Evolutionary conservation across 148 eudicot species (phyloP).

Genomic region (Rhododendron ferrugineum): DNA sequence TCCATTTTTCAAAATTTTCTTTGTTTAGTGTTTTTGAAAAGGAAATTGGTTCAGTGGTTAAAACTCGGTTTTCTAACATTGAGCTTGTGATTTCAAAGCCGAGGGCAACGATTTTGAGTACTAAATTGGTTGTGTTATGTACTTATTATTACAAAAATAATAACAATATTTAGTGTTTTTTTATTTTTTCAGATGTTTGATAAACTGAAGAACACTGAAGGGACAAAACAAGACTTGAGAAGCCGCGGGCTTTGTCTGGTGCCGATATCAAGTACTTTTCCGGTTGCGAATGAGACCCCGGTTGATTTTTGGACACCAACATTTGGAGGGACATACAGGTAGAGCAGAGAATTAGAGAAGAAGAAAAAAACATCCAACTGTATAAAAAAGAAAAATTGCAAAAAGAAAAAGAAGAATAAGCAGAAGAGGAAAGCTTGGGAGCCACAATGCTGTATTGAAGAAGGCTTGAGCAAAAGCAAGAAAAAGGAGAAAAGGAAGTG

Average conservation of each 20-base stretch:
- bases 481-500: conserved; percentile 13
- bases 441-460: conserved; percentile 24
- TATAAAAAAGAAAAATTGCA: not conserved
- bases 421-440: conserved; percentile 16
- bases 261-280: conserved; percentile 76
- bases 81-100: not conserved
- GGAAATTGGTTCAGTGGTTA: too few species aligned
- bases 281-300: conserved; percentile 61
- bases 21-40: not conserved
- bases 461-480: conserved; percentile 15
- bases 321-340: conserved; percentile 64
- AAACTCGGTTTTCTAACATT: too few species aligned
- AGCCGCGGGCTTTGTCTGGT: conserved; percentile 85
- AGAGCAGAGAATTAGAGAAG: conserved; percentile 15
- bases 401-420: conserved; percentile 13
- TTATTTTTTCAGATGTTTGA: conserved; percentile 22
- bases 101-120: not conserved
- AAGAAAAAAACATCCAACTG: not conserved
- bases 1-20: too few species aligned
- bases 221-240: conserved; percentile 39
- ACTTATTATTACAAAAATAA: too few species aligned
- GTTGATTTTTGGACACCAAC: conserved; percentile 91
- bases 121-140: not conserved
- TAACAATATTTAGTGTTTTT: not conserved
- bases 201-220: conserved; percentile 21